Evolutionary conservation across 2,329 filamentous ascomycete species (phyloP).

Genomic region (Phialophora macrospora): DNA sequence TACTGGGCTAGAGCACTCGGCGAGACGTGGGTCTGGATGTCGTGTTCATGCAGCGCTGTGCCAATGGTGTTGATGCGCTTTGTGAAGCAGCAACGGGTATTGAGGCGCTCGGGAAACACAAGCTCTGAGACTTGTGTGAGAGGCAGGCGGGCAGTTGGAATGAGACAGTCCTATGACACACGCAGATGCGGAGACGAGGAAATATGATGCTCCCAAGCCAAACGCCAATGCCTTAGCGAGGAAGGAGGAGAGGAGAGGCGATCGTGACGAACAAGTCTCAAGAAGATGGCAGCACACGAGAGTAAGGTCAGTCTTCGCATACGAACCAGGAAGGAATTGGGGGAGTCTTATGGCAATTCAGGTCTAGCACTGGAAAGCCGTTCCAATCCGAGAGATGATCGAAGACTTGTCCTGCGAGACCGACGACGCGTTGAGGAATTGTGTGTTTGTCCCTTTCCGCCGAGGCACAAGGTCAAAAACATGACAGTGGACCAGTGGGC

Average conservation of each 20-base stretch:
- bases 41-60: conserved; percentile 1
- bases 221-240: conserved; percentile 24
- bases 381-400: conserved; percentile 27
- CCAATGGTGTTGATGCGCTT: not conserved
- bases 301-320: conserved; percentile 27
- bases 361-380: conserved; percentile 12
- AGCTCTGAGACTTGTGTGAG: conserved; percentile 5
- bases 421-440: conserved; percentile 22
- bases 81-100: not conserved
- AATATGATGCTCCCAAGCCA: conserved; percentile 20
- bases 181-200: conserved; percentile 28
- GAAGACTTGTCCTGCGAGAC: conserved; percentile 7
- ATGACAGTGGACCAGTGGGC: not conserved
- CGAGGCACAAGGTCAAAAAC: conserved; percentile 27
- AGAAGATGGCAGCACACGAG: conserved; percentile 3
- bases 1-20: conserved; percentile 42
- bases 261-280: conserved; percentile 8
- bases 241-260: conserved; percentile 24
- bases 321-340: conserved; percentile 2
- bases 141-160: not conserved
- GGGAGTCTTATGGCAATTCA: conserved; percentile 27
- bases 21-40: not conserved
- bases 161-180: conserved; percentile 4
- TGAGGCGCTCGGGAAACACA: not conserved
- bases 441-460: conserved; percentile 31